Evolutionary conservation across 1,139 yeast species (phyloP), one percentile per base, ranked within the genome.

Genomic region (Yarrowia galli): DNA sequence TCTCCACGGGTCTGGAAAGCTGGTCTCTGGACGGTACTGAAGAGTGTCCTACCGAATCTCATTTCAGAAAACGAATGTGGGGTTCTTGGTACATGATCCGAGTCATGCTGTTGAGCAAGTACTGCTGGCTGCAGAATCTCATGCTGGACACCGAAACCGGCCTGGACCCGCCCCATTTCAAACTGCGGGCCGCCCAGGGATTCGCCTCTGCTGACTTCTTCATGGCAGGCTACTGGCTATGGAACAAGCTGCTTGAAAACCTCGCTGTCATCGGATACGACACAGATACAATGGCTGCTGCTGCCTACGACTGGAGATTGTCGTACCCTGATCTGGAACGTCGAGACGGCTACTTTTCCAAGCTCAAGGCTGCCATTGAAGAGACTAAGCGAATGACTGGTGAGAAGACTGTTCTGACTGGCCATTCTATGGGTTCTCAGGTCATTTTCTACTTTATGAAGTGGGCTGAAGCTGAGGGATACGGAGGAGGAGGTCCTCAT

Each of bases 361-460:
- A 87, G 74, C 81, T 95, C 71, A 91, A 92, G 78, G 73, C 80
- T 23, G 88, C 86, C 71, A 87, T 93, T 68, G 99, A 95, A 77
- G 73, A 86, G 42, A 79, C 79, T 67, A 76, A 79, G 68, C 77
- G 79, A 38, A 73, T 77, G 32, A 84, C 84, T 8, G 93, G 95
- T 22, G 85, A 91, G 72, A 93, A 92, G 74, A 80, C 91, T 1
- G 88, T 89, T n/a, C 76, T 95, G 15, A 84, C 89, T 22, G 97
- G 97, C 25, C 99, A 95, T 77, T 93, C 98, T 0, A 95, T 95
- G 99, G 99, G 99, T 0, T 84, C 97, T 0, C 98, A 95, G 77
- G 86, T 95, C 53, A 85, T 89, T 2, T 91, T 85, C 74, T 95
- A 91, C 78, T 95, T 95, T 75, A 79, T 95, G 80, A 92, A 95